Base-by-base conservation (phyloP, 2,329 filamentous ascomycete species). In the Dothiorella sarmentorum region DNA sequence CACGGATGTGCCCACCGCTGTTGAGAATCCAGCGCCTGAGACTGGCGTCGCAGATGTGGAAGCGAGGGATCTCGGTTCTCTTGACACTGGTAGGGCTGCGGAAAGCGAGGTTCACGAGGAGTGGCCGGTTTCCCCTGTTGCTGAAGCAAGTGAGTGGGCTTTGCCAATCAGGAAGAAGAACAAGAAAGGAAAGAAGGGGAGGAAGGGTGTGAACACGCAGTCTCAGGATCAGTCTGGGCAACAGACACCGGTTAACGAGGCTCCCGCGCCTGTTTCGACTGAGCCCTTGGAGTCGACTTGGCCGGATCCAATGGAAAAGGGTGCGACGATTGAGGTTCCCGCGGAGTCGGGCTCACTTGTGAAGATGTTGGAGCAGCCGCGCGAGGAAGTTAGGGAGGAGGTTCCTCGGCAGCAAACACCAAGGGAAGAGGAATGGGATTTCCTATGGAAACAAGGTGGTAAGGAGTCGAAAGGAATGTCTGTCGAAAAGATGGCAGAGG, bases 121-220 rank as follows among this genome's bases (percentile, higher is more conserved):
- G 27, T n/a, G n/a, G n/a, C 17, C n/a, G 20, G 27, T 27, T 24
- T 7, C 27, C n/a, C 18, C 26, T 26, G 38, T 33, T 22, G 38
- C 38, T 31, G 26, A 58, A 33, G 44, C n/a, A n/a, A n/a, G 63
- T 31, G 66, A 67, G 24, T 68, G 65, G 61, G 70, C 72, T 7
- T 62, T 70, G 35, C 70, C 75, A 51, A 66, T 67, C 58, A 78
- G 75, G 61, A 75, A 77, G 64, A 81, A 79, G 63, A 75, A 70
- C 10, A 80, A 80, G 63, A 80, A 80, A 60, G 75, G 77, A 56
- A 67, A 66, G 60, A 64, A 63, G 24, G 61, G 61, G 35, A 66
- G 64, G 58, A 66, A 61, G 22, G 51, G 47, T 37, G 33, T 20
- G 15, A 26, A 55, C 9, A 31, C 60, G 42, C 56, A 52, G 27